A percentile compares a stretch with the other conserved stretches of the same genome.
phyloP scores from a whole-genome alignment of 2,329 filamentous ascomycete genomes.

The Sclerotinia subarctica region DNA sequence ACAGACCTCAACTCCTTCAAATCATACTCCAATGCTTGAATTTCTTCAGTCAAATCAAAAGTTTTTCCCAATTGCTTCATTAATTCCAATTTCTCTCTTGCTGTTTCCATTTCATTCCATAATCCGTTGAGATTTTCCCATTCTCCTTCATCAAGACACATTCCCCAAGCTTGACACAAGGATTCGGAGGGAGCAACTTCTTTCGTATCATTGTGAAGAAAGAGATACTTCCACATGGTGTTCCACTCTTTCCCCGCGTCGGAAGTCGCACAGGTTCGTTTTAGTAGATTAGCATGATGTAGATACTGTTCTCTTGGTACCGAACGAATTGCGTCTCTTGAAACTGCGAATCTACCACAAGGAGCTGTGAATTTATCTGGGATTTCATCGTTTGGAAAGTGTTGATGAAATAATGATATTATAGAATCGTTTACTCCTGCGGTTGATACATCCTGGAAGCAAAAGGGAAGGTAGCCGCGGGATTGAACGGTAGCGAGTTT shows the following conservation, averaged over 20 bases:
- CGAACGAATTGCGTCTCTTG: background rate
- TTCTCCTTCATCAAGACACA: background rate
- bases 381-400: background rate
- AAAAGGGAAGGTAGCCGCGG: conserved; percentile 1
- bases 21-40: background rate
- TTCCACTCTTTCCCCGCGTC: background rate
- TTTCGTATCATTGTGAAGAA: background rate
- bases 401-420: background rate
- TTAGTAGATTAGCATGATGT: background rate
- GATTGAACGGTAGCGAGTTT: background rate
- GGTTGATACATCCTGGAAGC: conserved; percentile 3
- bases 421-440: background rate
- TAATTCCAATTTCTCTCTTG: background rate
- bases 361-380: background rate
- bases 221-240: conserved; percentile 4
- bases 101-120: background rate
- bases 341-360: background rate
- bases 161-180: conserved; percentile 6
- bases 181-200: background rate
- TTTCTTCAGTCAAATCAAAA: background rate
- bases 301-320: conserved; percentile 1
- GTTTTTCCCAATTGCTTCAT: background rate
- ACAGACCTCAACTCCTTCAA: background rate
- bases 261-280: background rate
- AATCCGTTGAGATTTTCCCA: background rate